Conservation (phyloP, 2,329 filamentous ascomycete species). For the Stemphylium lycopersici region DNA sequence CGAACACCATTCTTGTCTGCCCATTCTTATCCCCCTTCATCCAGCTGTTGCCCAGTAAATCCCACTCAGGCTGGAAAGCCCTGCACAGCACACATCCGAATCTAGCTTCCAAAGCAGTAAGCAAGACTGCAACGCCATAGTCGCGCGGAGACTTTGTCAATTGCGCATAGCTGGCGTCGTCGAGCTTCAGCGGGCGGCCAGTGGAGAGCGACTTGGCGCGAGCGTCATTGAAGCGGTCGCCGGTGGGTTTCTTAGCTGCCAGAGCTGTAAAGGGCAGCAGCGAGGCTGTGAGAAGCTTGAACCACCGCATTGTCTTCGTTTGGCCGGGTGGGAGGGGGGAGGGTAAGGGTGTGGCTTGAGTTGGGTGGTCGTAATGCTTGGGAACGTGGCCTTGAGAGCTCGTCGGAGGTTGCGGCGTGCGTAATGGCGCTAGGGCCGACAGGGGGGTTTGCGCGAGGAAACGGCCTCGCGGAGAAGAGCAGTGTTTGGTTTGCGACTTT, state of each 20-base stretch:
- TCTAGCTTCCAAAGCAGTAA: constrained; percentile 83
- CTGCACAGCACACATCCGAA: constrained; percentile 87
- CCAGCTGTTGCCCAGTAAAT: constrained; percentile 86
- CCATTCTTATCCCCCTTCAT: constrained; percentile 78
- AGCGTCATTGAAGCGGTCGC: constrained; percentile 73
- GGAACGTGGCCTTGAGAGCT: constrained; percentile 43
- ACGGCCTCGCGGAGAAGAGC: background rate
- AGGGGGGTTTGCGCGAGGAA: constrained; percentile 19
- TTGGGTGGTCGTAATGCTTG: constrained; percentile 27
- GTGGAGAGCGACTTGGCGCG: constrained; percentile 69
- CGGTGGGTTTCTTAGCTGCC: constrained; percentile 67
- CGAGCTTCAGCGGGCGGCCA: constrained; percentile 72
- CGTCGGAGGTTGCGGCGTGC: constrained; percentile 29
- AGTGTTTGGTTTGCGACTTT: background rate
- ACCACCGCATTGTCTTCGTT: constrained; percentile 66
- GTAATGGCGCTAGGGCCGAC: constrained; percentile 36
- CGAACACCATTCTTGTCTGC: constrained; percentile 76
- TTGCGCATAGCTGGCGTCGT: constrained; percentile 75
- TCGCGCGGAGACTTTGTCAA: constrained; percentile 80
- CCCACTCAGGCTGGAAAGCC: constrained; percentile 95
- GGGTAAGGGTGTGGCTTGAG: constrained; percentile 29
- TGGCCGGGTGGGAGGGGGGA: constrained; percentile 18
- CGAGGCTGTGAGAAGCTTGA: constrained; percentile 67
- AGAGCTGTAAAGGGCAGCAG: constrained; percentile 66
- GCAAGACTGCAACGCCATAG: constrained; percentile 79